A percentile compares a stretch with the other conserved stretches of the same genome.
These are phyloP conservation scores for Suhomyces kilbournensis DNA, from an alignment of 805 yeast species.

Conservation along the genomic window DNA sequence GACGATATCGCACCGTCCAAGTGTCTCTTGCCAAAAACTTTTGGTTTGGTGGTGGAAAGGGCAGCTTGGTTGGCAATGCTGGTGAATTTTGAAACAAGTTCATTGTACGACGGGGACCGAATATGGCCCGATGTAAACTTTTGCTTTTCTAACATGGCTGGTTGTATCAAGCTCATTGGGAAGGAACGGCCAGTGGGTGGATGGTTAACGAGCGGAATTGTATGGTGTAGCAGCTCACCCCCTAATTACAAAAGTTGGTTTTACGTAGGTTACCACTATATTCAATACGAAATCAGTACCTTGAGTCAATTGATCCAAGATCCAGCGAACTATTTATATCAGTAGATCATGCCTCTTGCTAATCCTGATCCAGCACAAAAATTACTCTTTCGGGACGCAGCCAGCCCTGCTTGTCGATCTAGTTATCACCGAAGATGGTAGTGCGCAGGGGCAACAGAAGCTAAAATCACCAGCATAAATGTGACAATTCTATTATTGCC, in stretches of 20 bases:
- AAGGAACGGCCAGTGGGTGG: not conserved
- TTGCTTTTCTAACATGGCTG: constrained; percentile 31
- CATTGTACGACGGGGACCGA: constrained; percentile 35
- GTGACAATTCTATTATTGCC: not conserved
- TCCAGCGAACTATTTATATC: constrained; percentile 1
- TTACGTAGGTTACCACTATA: not conserved
- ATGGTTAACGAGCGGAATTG: not conserved
- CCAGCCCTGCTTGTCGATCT: constrained; percentile 6
- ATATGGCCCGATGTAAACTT: constrained; percentile 28
- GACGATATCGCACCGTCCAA: constrained; percentile 14
- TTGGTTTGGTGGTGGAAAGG: constrained; percentile 2
- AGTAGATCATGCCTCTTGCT: not conserved
- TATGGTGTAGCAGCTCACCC: not conserved
- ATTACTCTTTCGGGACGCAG: constrained; percentile 4
- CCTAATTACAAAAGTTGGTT: not conserved
- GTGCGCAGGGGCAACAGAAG: not conserved
- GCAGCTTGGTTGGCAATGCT: constrained; percentile 11
- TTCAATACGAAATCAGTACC: not conserved
- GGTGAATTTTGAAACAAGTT: constrained; percentile 28
- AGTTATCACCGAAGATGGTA: constrained; percentile 1
- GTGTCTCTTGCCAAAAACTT: constrained; percentile 23
- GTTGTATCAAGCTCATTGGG: constrained; percentile 30
- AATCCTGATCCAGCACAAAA: constrained; percentile 5
- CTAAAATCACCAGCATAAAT: not conserved
- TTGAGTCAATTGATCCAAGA: not conserved